Conservation (phyloP, 2,329 filamentous ascomycete species). For the Xylaria sp. region DNA sequence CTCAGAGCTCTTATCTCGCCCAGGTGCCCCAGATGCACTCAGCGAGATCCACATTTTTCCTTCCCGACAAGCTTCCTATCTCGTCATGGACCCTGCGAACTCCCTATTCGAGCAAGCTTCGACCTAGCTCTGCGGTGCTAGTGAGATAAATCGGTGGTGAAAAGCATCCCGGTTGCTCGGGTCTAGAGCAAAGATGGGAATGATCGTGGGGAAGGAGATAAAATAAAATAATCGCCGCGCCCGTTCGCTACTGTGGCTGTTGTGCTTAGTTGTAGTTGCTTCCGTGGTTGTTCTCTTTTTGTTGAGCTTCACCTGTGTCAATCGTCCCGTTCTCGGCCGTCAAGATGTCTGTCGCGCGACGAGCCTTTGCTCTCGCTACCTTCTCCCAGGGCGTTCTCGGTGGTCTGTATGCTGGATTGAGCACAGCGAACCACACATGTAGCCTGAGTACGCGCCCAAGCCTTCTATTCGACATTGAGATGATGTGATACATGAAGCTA, state of each 20-base stretch:
- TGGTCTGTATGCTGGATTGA: conserved; percentile 51
- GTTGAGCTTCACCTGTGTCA: conserved; percentile 2
- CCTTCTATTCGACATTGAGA: conserved; percentile 9
- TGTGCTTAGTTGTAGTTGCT: no score
- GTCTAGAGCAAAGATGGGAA: conserved; percentile 13
- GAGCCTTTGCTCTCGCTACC: conserved; percentile 37
- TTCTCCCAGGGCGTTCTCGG: conserved; percentile 42
- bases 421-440: conserved; percentile 62
- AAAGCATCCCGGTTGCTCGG: conserved; percentile 21
- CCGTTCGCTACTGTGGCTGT: neutral
- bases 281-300: neutral
- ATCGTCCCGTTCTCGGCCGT: neutral
- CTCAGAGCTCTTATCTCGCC: conserved; percentile 16
- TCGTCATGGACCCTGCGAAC: conserved; percentile 16
- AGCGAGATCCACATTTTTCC: neutral
- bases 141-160: no score
- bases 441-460: conserved; percentile 47
- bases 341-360: conserved; percentile 29
- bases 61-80: conserved; percentile 26
- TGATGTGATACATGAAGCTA: conserved; percentile 13
- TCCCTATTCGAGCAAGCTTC: conserved; percentile 25
- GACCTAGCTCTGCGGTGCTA: neutral
- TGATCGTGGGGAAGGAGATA: conserved; percentile 10
- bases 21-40: conserved; percentile 25
- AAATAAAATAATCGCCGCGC: conserved; percentile 11